Conservation (phyloP, 495 filamentous ascomycete species). For the Penicillium simplicissimum region DNA sequence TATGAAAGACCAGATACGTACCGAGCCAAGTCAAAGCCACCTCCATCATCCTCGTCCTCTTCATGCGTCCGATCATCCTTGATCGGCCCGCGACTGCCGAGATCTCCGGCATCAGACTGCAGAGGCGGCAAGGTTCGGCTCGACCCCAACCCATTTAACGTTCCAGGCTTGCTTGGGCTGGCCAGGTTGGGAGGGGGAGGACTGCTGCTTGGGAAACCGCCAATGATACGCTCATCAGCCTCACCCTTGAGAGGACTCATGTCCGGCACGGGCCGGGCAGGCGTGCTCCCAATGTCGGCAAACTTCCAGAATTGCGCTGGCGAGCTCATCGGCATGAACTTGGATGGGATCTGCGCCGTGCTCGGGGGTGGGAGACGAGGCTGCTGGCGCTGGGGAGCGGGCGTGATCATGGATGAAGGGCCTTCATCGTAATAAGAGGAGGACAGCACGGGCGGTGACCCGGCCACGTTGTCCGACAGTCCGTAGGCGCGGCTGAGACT, state of each 20-base stretch:
- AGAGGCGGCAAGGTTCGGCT: slow-evolving; percentile 41
- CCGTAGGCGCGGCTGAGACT: slow-evolving; percentile 55
- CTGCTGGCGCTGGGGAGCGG: slow-evolving; percentile 79
- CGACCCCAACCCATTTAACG: slow-evolving; percentile 35
- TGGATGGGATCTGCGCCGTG: slow-evolving; percentile 85
- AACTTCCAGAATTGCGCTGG: slow-evolving; percentile 98
- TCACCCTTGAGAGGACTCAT: slow-evolving; percentile 61
- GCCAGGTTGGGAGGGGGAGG: slow-evolving; percentile 54
- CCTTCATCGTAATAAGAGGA: slow-evolving; percentile 62
- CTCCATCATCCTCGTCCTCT: slow-evolving; percentile 57
- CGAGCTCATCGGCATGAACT: slow-evolving; percentile 91
- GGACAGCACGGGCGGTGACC: slow-evolving; percentile 70
- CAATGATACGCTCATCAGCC: slow-evolving; percentile 43
- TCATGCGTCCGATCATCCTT: slow-evolving; percentile 32
- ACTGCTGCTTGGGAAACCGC: slow-evolving; percentile 67
- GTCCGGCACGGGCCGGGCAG: slow-evolving; percentile 62
- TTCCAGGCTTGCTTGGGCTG: slow-evolving; percentile 49
- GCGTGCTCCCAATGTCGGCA: slow-evolving; percentile 69
- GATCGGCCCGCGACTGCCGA: slow-evolving; percentile 13
- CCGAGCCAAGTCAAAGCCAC: slow-evolving; percentile 67
- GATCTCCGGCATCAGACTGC: slow-evolving; percentile 28
- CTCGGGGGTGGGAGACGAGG: slow-evolving; percentile 84
- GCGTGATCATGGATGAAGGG: slow-evolving; percentile 70
- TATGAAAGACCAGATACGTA: slow-evolving; percentile 33
- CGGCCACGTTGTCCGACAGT: slow-evolving; percentile 57